A percentile compares a stretch with the other conserved stretches of the same genome.
phyloP scores from a whole-genome alignment of 208 protist species.

The Sergeia podlipaevii region DNA sequence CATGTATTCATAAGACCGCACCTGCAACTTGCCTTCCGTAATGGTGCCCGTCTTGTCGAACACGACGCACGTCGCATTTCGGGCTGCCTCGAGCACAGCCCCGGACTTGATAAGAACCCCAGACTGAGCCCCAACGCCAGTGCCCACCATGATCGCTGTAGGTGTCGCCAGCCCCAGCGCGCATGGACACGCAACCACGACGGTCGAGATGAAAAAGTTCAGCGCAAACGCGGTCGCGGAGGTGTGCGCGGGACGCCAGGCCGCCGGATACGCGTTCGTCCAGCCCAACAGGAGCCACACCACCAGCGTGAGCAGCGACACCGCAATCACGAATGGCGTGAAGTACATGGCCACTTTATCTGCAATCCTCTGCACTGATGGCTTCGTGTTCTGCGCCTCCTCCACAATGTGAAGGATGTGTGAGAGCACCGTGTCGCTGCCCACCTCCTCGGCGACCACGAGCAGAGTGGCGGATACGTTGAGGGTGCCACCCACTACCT shows the following conservation, averaged over 20 bases:
- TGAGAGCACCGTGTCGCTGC: constrained; percentile 87
- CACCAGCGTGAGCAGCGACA: constrained; percentile 87
- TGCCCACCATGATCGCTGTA: constrained; percentile 97
- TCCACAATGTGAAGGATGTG: constrained; percentile 96
- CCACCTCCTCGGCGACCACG: constrained; percentile 67
- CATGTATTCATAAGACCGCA: constrained; percentile 32
- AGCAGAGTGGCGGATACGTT: constrained; percentile 65
- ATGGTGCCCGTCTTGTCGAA: constrained; percentile 99
- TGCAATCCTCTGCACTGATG: constrained; percentile 92
- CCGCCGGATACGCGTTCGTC: constrained; percentile 48
- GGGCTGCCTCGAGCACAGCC: constrained; percentile 79
- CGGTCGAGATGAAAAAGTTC: constrained; percentile 92
- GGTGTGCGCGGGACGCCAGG: constrained; percentile 32
- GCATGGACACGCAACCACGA: constrained; percentile 97
- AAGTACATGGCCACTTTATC: constrained; percentile 91
- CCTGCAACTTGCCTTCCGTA: constrained; percentile 88
- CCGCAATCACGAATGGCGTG: constrained; percentile 89
- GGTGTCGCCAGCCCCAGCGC: constrained; percentile 96
- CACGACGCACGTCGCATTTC: constrained; percentile 72
- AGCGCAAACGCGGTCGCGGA: constrained; percentile 81
- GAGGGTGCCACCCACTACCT: constrained; percentile 75
- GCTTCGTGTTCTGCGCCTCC: constrained; percentile 95
- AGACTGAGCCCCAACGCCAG: constrained; percentile 88
- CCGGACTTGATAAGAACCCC: constrained; percentile 96
- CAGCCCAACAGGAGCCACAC: constrained; percentile 87